Conservation (phyloP, 352 stramenopile genomes). For the Saprolegnia diclina region DNA sequence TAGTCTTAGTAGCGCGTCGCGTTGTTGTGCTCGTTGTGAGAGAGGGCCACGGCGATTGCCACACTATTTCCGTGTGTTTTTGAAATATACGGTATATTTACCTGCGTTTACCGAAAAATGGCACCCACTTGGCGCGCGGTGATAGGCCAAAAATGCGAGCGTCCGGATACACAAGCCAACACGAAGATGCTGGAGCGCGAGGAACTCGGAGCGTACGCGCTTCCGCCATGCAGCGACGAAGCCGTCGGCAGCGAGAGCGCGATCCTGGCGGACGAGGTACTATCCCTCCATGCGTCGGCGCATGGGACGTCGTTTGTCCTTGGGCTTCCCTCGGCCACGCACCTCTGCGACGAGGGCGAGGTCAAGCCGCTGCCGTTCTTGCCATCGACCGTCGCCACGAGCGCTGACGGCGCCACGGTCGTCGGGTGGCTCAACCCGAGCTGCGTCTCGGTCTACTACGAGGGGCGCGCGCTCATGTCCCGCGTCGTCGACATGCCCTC, state of each 20-base stretch:
- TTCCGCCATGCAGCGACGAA: background rate
- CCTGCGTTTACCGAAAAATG: too few relatives aligned
- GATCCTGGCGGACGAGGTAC: background rate
- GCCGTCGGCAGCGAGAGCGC: background rate
- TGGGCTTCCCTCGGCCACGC: background rate
- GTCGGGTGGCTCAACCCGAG: slow-evolving; percentile 4
- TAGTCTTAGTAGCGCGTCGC: too few relatives aligned
- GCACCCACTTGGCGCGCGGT: background rate
- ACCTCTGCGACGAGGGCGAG: background rate
- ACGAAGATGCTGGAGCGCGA: slow-evolving; percentile 11
- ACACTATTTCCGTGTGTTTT: too few relatives aligned
- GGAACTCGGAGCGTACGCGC: background rate
- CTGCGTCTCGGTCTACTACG: slow-evolving; percentile 20
- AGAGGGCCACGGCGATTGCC: too few relatives aligned
- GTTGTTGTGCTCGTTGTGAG: too few relatives aligned
- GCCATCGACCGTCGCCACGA: background rate
- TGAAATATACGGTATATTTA: too few relatives aligned
- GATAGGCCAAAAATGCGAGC: background rate
- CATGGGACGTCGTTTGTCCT: background rate
- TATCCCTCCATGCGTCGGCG: background rate
- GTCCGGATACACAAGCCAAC: background rate
- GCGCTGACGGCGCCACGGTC: background rate
- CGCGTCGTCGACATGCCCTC: slow-evolving; percentile 16
- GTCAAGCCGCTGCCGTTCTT: slow-evolving; percentile 4
- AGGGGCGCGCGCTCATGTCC: slow-evolving; percentile 12